These are phyloP conservation scores for Rhodotorula sp. DNA, from an alignment of 1,284 basidiomycete genomes.

Conservation along the genomic window DNA sequence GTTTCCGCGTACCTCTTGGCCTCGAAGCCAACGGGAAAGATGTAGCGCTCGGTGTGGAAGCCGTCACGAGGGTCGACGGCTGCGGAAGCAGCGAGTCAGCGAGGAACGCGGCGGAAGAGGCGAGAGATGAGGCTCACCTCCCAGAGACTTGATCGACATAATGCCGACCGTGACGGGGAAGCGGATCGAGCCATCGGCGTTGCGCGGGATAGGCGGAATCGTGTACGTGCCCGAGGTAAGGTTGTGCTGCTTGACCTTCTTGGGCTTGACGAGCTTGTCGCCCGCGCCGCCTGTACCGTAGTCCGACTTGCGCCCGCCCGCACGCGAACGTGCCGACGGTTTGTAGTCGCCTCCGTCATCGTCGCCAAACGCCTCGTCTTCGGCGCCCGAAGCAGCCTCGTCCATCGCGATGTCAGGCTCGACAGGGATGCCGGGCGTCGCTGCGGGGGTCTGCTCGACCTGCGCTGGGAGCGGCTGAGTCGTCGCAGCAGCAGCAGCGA, in stretches of 20 bases:
- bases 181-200: slow-evolving; percentile 63
- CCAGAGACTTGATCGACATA: slow-evolving; percentile 71
- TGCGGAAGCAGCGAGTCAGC: background rate
- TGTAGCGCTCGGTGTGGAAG: slow-evolving; percentile 78
- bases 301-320: slow-evolving; percentile 5
- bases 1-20: slow-evolving; percentile 62
- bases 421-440: background rate
- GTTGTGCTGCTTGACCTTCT: slow-evolving; percentile 72
- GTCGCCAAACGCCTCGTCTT: background rate
- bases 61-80: slow-evolving; percentile 50
- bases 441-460: background rate
- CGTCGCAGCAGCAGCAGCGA: slow-evolving; percentile 13
- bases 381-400: slow-evolving; percentile 4
- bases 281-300: slow-evolving; percentile 41
- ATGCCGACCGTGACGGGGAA: slow-evolving; percentile 75
- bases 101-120: too few species aligned
- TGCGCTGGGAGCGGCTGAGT: too few species aligned
- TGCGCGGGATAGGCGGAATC: slow-evolving; percentile 71
- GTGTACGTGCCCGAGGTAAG: slow-evolving; percentile 69
- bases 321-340: background rate
- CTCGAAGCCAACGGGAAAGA: slow-evolving; percentile 79
- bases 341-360: slow-evolving; percentile 30
- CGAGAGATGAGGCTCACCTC: slow-evolving; percentile 53
- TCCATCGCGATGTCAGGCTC: slow-evolving; percentile 2
- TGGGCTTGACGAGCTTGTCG: slow-evolving; percentile 57